A percentile compares a stretch with the other conserved stretches of the same genome.
phyloP scores from a whole-genome alignment of 345 rosid species.

The Murraya paniculata region DNA sequence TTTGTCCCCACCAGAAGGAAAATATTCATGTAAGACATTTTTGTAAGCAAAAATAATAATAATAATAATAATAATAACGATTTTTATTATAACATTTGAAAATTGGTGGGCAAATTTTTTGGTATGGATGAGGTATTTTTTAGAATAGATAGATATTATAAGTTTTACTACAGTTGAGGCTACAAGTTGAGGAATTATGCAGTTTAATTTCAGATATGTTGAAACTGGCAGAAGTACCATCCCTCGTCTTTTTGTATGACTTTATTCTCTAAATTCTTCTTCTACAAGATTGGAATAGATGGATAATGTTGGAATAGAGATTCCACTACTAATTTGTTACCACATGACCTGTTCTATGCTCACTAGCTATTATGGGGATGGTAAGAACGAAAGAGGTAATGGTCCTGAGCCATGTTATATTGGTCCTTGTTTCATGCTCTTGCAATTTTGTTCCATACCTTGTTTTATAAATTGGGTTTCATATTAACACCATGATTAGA shows the following conservation, averaged over 20 bases:
- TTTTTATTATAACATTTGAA: too few species aligned
- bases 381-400: not conserved
- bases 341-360: not conserved
- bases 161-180: not conserved
- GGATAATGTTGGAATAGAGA: not conserved
- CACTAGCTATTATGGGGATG: not conserved
- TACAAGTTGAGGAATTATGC: not conserved
- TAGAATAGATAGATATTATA: not conserved
- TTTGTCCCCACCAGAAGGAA: slow-evolving; percentile 41
- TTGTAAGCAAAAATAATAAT: not conserved
- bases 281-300: not conserved
- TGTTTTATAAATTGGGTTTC: not conserved
- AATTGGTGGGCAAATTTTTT: not conserved
- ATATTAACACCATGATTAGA: not conserved
- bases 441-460: not conserved
- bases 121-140: not conserved
- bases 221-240: not conserved
- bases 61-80: too few species aligned
- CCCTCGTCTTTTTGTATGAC: too few species aligned
- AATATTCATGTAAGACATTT: slow-evolving; percentile 30
- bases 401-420: not conserved
- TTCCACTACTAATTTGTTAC: not conserved
- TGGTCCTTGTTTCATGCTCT: not conserved
- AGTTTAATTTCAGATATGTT: not conserved
- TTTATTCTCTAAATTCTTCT: not conserved